Evolutionary conservation across 1,284 basidiomycete species (phyloP).

Genomic region (Tilletia walkeri): DNA sequence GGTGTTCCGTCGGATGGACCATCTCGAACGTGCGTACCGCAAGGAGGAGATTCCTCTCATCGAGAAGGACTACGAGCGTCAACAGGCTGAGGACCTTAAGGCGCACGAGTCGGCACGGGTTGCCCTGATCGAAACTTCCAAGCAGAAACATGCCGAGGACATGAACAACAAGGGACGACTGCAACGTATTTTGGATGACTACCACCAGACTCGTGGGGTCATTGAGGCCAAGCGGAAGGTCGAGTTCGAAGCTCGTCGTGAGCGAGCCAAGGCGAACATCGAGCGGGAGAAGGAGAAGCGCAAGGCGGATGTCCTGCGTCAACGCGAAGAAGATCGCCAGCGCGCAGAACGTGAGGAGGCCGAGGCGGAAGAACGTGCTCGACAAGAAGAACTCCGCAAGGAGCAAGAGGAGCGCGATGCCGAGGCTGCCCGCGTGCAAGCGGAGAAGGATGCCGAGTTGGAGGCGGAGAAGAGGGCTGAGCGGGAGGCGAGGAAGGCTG

Average conservation of each 20-base stretch:
- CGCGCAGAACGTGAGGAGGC: conserved; percentile 28
- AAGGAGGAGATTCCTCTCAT: conserved; percentile 89
- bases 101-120: conserved; percentile 63
- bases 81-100: conserved; percentile 70
- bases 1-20: conserved; percentile 86
- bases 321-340: conserved; percentile 28
- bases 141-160: conserved; percentile 68
- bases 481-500: conserved; percentile 49
- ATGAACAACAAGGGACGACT: conserved; percentile 77
- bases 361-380: conserved; percentile 42
- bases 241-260: conserved; percentile 69
- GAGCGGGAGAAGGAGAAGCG: conserved; percentile 81
- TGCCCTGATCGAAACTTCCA: conserved; percentile 63
- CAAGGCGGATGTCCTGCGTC: conserved; percentile 38
- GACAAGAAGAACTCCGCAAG: conserved; percentile 24
- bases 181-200: conserved; percentile 74
- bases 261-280: conserved; percentile 69
- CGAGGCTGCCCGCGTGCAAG: conserved; percentile 36
- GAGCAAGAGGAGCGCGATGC: conserved; percentile 40
- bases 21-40: conserved; percentile 90
- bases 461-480: conserved; percentile 53
- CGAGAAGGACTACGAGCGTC: conserved; percentile 79
- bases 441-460: conserved; percentile 45
- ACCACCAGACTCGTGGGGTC: conserved; percentile 63
- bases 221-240: conserved; percentile 69